Percentiles rank a stretch among this genome's conserved stretches.
Evolutionary conservation across 495 filamentous ascomycete genomes (phyloP).

Genomic region (Neurospora sublineolata): DNA sequence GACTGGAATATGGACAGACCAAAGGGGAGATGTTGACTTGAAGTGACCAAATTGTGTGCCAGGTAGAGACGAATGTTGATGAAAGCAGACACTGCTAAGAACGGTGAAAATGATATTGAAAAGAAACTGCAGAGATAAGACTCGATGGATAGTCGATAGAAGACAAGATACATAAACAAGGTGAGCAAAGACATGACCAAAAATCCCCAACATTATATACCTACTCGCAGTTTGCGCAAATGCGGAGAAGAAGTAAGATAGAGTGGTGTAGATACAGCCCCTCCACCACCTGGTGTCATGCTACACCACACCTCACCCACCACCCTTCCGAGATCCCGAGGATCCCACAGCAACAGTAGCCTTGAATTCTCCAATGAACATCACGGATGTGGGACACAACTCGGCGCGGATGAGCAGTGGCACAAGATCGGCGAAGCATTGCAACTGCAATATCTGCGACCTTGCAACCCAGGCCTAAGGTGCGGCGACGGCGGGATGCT

Average conservation of each 20-base stretch:
- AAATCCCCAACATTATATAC: constrained; percentile 8
- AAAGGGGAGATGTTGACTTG: neutral
- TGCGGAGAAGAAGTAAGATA: constrained; percentile 14
- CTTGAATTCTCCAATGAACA: constrained; percentile 19
- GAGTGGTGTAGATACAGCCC: neutral
- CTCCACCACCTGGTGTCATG: constrained; percentile 1
- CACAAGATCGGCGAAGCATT: constrained; percentile 6
- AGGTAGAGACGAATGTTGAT: neutral
- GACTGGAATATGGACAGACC: neutral
- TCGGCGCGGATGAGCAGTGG: constrained; percentile 7
- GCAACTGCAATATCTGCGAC: constrained; percentile 4
- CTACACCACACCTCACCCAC: neutral
- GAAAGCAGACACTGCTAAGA: neutral
- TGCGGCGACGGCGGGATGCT: neutral
- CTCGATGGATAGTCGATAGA: neutral
- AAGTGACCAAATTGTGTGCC: neutral
- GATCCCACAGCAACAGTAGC: neutral
- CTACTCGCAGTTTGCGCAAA: constrained; percentile 20
- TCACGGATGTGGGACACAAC: constrained; percentile 5
- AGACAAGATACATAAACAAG: neutral
- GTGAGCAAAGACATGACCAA: neutral
- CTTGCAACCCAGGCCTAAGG: neutral
- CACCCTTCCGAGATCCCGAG: constrained; percentile 5
- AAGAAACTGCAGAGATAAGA: neutral
- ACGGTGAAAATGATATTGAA: neutral